Percentiles rank a stretch among this genome's conserved stretches.
Evolutionary conservation across 192 early-diverging fungal species (phyloP).

Genomic region (Backusella macrospora): DNA sequence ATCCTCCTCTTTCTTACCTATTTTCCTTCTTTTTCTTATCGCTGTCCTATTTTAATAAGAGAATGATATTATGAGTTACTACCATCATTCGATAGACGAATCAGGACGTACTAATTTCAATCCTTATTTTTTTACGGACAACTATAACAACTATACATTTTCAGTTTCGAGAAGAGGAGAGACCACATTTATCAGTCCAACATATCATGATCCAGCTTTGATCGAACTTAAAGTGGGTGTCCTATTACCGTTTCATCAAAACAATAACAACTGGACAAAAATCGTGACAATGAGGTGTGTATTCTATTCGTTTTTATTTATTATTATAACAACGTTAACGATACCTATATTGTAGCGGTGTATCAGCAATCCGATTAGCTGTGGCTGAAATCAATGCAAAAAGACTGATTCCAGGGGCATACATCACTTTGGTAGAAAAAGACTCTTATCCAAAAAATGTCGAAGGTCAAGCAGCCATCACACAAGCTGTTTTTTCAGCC

Average conservation of each 20-base stretch:
- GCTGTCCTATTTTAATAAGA: background rate
- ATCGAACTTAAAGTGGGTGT: slow-evolving; percentile 40
- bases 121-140: slow-evolving; percentile 16
- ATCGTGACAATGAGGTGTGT: slow-evolving; percentile 38
- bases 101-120: background rate
- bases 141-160: slow-evolving; percentile 32
- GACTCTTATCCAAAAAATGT: slow-evolving; percentile 49
- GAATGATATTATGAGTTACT: background rate
- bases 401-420: slow-evolving; percentile 54
- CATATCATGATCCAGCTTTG: slow-evolving; percentile 14
- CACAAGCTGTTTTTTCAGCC: slow-evolving; percentile 51
- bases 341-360: slow-evolving; percentile 38
- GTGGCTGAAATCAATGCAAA: slow-evolving; percentile 50
- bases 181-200: slow-evolving; percentile 30
- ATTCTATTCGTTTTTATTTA: background rate
- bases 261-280: slow-evolving; percentile 35
- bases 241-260: slow-evolving; percentile 38
- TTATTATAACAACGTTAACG: background rate
- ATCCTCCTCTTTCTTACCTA: background rate
- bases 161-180: slow-evolving; percentile 16
- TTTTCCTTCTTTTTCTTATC: background rate
- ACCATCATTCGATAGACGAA: slow-evolving; percentile 8
- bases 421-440: slow-evolving; percentile 50
- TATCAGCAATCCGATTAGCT: slow-evolving; percentile 51
- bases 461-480: slow-evolving; percentile 46